These are phyloP conservation scores for Coleophoma crateriformis DNA, from an alignment of 2,329 filamentous ascomycete genomes.

Conservation along the genomic window DNA sequence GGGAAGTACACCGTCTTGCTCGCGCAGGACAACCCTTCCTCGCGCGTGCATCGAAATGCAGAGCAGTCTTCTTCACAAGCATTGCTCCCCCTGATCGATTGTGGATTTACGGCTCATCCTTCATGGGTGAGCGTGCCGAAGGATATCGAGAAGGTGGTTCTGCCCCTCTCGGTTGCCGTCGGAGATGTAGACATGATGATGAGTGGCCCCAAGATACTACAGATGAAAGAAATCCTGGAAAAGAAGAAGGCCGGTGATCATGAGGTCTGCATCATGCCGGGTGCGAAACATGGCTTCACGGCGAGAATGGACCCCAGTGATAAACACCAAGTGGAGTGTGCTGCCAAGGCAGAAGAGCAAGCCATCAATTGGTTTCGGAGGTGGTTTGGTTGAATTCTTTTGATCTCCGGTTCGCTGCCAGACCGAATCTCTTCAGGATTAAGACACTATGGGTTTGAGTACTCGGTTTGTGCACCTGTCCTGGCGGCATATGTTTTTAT, in stretches of 20 bases:
- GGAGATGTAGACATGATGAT: constrained; percentile 37
- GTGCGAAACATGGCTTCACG: constrained; percentile 37
- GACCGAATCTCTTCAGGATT: too few relatives aligned
- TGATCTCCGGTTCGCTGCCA: too few relatives aligned
- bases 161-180: constrained; percentile 39
- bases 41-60: constrained; percentile 10
- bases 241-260: constrained; percentile 21
- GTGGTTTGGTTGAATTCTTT: constrained; percentile 7
- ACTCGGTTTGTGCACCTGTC: too few relatives aligned
- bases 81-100: constrained; percentile 36
- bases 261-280: constrained; percentile 29
- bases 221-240: constrained; percentile 23
- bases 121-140: constrained; percentile 37
- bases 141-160: constrained; percentile 34
- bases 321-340: constrained; percentile 25
- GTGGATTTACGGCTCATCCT: constrained; percentile 45
- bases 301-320: constrained; percentile 29
- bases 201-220: constrained; percentile 13
- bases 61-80: not conserved
- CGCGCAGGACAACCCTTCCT: constrained; percentile 29
- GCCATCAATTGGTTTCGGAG: constrained; percentile 30
- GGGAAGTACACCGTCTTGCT: constrained; percentile 49
- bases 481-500: too few relatives aligned
- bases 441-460: too few relatives aligned
- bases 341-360: constrained; percentile 30